These are phyloP conservation scores for Copromyces sp. DNA, from an alignment of 495 filamentous ascomycete species.

Conservation along the genomic window DNA sequence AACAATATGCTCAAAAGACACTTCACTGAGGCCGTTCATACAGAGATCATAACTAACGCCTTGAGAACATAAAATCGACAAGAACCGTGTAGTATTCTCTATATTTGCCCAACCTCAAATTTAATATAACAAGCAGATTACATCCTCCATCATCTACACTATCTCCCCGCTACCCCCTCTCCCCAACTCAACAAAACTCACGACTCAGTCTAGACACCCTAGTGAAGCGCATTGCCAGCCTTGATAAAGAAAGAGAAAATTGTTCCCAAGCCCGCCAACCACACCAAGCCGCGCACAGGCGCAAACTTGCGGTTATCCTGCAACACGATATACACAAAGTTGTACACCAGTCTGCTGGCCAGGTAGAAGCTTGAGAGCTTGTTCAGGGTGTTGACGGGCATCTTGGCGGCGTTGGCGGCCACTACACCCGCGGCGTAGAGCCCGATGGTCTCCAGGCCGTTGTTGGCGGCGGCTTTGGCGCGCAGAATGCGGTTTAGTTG, in stretches of 20 bases:
- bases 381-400: slow-evolving; percentile 29
- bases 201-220: not conserved
- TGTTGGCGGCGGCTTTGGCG: slow-evolving; percentile 36
- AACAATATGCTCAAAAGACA: not conserved
- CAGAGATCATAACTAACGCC: not conserved
- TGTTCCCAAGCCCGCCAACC: slow-evolving; percentile 21
- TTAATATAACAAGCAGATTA: fast-evolving
- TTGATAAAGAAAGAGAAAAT: slow-evolving; percentile 31
- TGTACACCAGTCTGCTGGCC: slow-evolving; percentile 32
- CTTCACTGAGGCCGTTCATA: not conserved
- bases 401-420: slow-evolving; percentile 35
- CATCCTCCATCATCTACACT: not conserved
- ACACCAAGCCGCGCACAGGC: slow-evolving; percentile 28
- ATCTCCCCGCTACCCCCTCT: not conserved
- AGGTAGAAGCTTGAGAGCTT: slow-evolving; percentile 31
- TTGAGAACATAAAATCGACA: not conserved
- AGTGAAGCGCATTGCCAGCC: slow-evolving; percentile 21
- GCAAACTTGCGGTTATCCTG: slow-evolving; percentile 12
- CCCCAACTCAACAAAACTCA: not conserved
- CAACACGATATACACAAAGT: slow-evolving; percentile 8
- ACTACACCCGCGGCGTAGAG: slow-evolving; percentile 40
- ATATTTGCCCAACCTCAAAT: not conserved
- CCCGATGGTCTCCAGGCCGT: slow-evolving; percentile 41
- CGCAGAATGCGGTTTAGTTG: slow-evolving; percentile 28
- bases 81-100: not conserved